phyloP scores from a whole-genome alignment of 169 alveolate genomes.

The Plasmodium coatneyi region DNA sequence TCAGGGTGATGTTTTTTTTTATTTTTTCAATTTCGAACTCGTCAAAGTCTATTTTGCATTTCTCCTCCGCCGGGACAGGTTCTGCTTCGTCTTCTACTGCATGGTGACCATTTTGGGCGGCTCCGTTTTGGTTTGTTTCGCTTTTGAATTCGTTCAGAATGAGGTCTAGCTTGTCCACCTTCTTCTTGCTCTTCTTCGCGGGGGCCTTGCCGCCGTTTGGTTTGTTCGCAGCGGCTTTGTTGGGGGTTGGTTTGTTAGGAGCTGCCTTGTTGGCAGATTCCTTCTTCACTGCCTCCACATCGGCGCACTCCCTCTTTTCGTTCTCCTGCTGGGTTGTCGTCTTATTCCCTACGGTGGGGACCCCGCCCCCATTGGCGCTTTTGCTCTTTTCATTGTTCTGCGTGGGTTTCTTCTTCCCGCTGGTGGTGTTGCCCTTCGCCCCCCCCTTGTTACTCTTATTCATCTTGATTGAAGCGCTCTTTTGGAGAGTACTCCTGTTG shows the following conservation, averaged over 20 bases:
- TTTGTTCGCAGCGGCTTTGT: neutral
- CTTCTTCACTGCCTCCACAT: neutral
- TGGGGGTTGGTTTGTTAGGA: neutral
- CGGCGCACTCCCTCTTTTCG: slow-evolving; percentile 5
- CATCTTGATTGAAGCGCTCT: neutral
- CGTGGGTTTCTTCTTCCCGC: neutral
- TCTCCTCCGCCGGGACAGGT: slow-evolving; percentile 34
- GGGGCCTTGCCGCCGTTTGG: neutral
- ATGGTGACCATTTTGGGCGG: neutral
- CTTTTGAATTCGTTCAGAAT: slow-evolving; percentile 54
- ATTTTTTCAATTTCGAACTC: slow-evolving; percentile 30
- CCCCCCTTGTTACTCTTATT: slow-evolving; percentile 1
- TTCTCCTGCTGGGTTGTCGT: neutral
- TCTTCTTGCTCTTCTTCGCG: slow-evolving; percentile 51
- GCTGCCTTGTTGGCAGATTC: neutral
- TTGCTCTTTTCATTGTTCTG: neutral
- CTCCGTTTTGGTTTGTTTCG: neutral
- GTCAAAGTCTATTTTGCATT: slow-evolving; percentile 23
- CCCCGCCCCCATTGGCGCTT: neutral
- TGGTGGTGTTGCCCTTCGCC: neutral
- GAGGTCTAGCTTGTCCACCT: slow-evolving; percentile 35
- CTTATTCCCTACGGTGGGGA: neutral
- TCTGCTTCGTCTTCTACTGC: neutral
- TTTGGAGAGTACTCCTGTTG: neutral
- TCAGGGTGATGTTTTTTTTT: slow-evolving; percentile 19